Evolutionary conservation across 805 yeast genomes (phyloP).

Genomic region (Vanderwaltozyma tropicalis): DNA sequence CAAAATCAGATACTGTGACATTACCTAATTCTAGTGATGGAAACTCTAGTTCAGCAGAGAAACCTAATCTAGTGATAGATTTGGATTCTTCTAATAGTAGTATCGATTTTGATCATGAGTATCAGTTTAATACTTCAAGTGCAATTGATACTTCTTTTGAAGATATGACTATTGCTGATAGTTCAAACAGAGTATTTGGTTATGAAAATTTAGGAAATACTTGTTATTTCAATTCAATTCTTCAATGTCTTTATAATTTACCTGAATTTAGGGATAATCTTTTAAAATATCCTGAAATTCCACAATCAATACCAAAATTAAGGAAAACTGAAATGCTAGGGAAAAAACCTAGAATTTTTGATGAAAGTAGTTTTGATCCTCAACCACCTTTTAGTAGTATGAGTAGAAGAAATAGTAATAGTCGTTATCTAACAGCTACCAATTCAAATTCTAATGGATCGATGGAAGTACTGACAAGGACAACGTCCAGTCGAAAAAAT

Average conservation of each 20-base stretch:
- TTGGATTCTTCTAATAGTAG: too few species aligned
- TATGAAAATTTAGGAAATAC: conserved; percentile 85
- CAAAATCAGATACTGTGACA: too few species aligned
- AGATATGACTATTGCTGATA: conserved; percentile 32
- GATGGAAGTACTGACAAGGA: background rate
- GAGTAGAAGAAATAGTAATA: conserved; percentile 1
- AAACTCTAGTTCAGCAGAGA: too few species aligned
- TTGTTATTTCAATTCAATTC: conserved; percentile 86
- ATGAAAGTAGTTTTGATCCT: conserved; percentile 9
- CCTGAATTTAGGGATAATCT: conserved; percentile 53
- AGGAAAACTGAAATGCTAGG: conserved; percentile 36
- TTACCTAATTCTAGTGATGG: too few species aligned
- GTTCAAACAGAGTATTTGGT: conserved; percentile 61
- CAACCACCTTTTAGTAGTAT: background rate
- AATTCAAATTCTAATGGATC: background rate
- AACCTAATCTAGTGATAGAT: too few species aligned
- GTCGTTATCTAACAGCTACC: background rate
- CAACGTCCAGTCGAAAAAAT: background rate
- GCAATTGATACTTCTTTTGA: background rate
- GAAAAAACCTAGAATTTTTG: conserved; percentile 25
- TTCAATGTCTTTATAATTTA: conserved; percentile 78
- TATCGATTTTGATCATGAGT: background rate
- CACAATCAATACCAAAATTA: conserved; percentile 22
- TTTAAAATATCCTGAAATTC: conserved; percentile 37
- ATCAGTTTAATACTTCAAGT: too few species aligned